Conservation (phyloP, 148 eudicot genomes). For the Euryodendron excelsum region DNA sequence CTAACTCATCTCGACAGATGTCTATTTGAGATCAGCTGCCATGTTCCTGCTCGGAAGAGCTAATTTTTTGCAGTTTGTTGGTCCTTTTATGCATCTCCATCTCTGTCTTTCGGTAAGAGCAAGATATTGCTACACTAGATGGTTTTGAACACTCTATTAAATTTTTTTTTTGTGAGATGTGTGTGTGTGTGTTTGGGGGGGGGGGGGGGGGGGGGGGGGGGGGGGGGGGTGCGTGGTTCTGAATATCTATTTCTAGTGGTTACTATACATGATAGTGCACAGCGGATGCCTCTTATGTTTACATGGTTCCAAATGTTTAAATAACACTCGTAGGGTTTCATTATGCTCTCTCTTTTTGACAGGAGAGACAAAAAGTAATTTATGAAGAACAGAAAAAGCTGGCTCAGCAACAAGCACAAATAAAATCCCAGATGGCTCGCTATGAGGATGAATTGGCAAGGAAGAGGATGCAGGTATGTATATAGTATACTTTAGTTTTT, state of each 20-base stretch:
- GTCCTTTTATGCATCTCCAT: not conserved
- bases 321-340: not conserved
- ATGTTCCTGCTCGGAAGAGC: not conserved
- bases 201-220: no score
- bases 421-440: conserved; percentile 77
- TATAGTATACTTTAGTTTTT: not conserved
- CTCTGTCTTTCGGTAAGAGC: not conserved
- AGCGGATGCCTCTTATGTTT: no score
- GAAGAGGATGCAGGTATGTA: conserved; percentile 75
- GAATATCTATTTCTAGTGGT: no score
- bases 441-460: conserved; percentile 88
- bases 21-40: no score
- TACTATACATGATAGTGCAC: no score
- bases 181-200: no score
- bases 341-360: conserved; percentile 17
- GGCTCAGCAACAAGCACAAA: conserved; percentile 71
- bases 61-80: no score
- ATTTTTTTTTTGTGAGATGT: no score
- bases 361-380: conserved; percentile 83
- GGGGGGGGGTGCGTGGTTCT: no score
- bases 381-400: conserved; percentile 88
- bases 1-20: not conserved
- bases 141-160: not conserved
- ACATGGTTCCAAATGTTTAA: not conserved
- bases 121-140: not conserved